Base-by-base conservation (phyloP, 129 eudicot genomes). In the Flaveria brownii region DNA sequence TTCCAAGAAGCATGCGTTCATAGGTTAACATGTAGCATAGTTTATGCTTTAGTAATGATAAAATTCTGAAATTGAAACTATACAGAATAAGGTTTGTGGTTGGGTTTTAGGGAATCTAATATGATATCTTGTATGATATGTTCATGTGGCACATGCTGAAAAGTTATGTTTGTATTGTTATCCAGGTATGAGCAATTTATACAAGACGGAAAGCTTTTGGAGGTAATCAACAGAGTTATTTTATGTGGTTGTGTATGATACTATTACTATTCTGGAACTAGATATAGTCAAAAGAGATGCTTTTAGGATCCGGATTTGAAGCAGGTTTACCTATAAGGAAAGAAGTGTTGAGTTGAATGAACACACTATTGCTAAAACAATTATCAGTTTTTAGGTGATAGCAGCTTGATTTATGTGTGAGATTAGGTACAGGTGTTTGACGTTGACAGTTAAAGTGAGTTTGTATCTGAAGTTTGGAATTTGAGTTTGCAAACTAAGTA, bases 191-290 rank as follows among this genome's bases (percentile, higher is more conserved):
- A 94, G 78, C 93, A 88, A 42, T 87, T 89, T 83, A 74, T 91
- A 61, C 90, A 89, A 74, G 92, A 89, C 43, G 97, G 96, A 56
- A 89, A 89, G 85, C 87, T 95, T 61, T 85, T 95, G 86, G 99
- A 95, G 99, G 99, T 94, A 84, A 76, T 28, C 26, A 43, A 25
- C 43, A 64, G 17, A 64, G 46, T 80, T 73, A 43, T 59, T 43
- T 42, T 42, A 26, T 36, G 49, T 43, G 70, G 22, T 65, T 16
- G 61, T 42, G 26, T 56, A 3, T 72, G 59, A 41, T 72, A 22
- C 7, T 36, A 17, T 59, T 18, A 6, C 25, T 2, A 39, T 9
- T 42, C 4, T 52, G 78, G 17, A 73, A 36, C 51, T 64, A 71
- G 54, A 62, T 64, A 39, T 2, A 50, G 26, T 68, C 7, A 77